Conservation (phyloP, 345 rosid genomes). For the Lumnitzera littorea region DNA sequence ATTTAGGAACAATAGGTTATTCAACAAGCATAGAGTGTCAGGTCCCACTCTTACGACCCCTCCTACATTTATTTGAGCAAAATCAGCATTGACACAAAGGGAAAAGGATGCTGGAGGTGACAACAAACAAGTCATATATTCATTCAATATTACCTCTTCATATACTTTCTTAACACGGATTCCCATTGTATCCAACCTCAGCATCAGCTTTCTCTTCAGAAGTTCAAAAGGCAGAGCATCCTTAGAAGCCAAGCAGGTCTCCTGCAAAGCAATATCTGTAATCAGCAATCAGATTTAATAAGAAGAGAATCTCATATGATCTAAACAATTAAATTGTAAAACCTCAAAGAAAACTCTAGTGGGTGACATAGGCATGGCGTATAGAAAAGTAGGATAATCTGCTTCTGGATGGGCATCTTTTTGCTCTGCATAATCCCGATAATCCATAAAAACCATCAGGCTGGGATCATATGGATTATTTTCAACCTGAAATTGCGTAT, state of each 20-base stretch:
- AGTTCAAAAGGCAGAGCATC: conserved; percentile 82
- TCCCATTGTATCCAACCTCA: conserved; percentile 71
- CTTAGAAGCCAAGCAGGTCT: conserved; percentile 96
- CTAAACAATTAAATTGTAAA: conserved; percentile 9
- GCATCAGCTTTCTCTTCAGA: conserved; percentile 66
- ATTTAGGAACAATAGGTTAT: not conserved
- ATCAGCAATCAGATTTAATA: too few relatives aligned
- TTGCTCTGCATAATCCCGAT: conserved; percentile 60
- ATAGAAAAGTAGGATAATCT: conserved; percentile 82
- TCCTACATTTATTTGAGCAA: too few relatives aligned
- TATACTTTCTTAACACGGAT: conserved; percentile 55
- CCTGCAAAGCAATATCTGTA: conserved; percentile 36
- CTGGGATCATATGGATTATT: conserved; percentile 88
- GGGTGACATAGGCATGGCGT: conserved; percentile 80
- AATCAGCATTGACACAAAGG: too few relatives aligned
- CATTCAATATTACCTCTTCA: conserved; percentile 61
- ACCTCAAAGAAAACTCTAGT: conserved; percentile 94
- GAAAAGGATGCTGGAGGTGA: too few relatives aligned
- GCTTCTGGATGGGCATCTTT: conserved; percentile 49
- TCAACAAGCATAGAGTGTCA: too few relatives aligned
- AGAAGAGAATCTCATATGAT: conserved; percentile 3
- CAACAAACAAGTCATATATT: too few relatives aligned
- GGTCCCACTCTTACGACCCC: too few relatives aligned
- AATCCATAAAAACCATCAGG: conserved; percentile 98
- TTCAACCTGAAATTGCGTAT: conserved; percentile 56